A percentile compares a stretch with the other conserved stretches of the same genome.
Conservation (phyloP, 306 rosid genomes). For the Vigna radiata region DNA sequence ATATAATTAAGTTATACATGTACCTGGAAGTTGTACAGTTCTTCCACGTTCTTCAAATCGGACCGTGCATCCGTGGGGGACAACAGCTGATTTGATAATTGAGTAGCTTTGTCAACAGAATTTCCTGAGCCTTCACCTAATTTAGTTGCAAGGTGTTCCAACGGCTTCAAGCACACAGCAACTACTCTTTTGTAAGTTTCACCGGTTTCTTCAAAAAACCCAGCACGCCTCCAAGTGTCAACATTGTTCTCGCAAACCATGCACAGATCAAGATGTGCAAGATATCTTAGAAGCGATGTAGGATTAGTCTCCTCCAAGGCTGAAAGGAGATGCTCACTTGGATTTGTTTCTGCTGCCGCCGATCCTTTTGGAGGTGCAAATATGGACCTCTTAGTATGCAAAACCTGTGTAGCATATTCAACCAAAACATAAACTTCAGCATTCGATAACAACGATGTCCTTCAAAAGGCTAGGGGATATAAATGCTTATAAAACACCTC, state of each 20-base stretch:
- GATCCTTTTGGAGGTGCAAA: slow-evolving; percentile 99
- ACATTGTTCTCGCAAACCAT: slow-evolving; percentile 97
- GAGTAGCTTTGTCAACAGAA: slow-evolving; percentile 60
- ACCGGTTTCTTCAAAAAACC: slow-evolving; percentile 94
- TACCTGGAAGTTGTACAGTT: slow-evolving; percentile 82
- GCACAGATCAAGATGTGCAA: slow-evolving; percentile 93
- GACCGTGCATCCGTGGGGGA: slow-evolving; percentile 66
- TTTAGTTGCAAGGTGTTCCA: slow-evolving; percentile 76
- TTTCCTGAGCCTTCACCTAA: slow-evolving; percentile 70
- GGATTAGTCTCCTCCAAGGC: slow-evolving; percentile 90
- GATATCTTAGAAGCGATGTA: slow-evolving; percentile 84
- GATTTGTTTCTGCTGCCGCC: slow-evolving; percentile 98
- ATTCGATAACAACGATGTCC: slow-evolving; percentile 24
- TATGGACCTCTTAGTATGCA: slow-evolving; percentile 79
- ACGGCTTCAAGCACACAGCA: slow-evolving; percentile 80
- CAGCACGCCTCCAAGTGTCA: slow-evolving; percentile 93
- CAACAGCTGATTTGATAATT: slow-evolving; percentile 69
- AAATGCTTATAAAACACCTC: background rate
- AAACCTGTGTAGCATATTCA: slow-evolving; percentile 64
- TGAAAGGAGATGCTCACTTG: slow-evolving; percentile 87
- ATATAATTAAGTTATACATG: slow-evolving; percentile 5
- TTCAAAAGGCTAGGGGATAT: slow-evolving; percentile 25
- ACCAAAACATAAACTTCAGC: slow-evolving; percentile 35
- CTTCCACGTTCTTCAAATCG: slow-evolving; percentile 62
- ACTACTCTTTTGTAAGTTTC: slow-evolving; percentile 89